Conservation (phyloP, 139 green algal genomes). For the Picochlorum sp. region DNA sequence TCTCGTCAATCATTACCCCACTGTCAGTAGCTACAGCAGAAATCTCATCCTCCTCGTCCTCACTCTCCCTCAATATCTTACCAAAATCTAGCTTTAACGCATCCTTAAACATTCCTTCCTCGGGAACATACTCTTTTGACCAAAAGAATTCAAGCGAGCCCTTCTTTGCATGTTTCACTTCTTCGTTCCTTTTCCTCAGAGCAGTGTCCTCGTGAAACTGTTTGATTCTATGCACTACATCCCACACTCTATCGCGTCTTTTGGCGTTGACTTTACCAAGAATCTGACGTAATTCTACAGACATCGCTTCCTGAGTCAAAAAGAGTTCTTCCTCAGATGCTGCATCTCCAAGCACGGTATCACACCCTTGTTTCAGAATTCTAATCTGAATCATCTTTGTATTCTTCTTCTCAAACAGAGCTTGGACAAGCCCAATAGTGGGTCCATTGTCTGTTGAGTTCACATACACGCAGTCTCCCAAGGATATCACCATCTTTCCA, state of each 20-base stretch:
- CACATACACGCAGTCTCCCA: too few species aligned
- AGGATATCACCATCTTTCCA: too few species aligned
- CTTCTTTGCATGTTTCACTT: slow-evolving; percentile 19
- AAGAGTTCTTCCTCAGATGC: slow-evolving; percentile 75
- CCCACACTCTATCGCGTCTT: slow-evolving; percentile 28
- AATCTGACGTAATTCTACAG: slow-evolving; percentile 23
- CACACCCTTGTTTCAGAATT: slow-evolving; percentile 50
- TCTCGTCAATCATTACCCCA: slow-evolving; percentile 48
- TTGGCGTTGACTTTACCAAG: slow-evolving; percentile 17
- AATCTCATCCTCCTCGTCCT: slow-evolving; percentile 19
- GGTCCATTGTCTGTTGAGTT: too few species aligned
- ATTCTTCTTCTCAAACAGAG: slow-evolving; percentile 47
- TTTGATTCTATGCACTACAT: slow-evolving; percentile 20
- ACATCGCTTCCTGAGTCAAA: slow-evolving; percentile 33
- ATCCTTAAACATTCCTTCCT: slow-evolving; percentile 79
- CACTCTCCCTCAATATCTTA: neutral
- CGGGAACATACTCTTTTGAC: slow-evolving; percentile 67
- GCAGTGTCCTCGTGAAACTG: slow-evolving; percentile 42
- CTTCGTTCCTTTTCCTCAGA: slow-evolving; percentile 32
- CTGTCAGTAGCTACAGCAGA: slow-evolving; percentile 17
- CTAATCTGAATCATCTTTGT: slow-evolving; percentile 53
- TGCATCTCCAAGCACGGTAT: slow-evolving; percentile 86
- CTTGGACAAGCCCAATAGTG: slow-evolving; percentile 54
- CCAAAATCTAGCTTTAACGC: slow-evolving; percentile 46
- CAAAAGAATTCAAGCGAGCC: slow-evolving; percentile 55